These are phyloP conservation scores for Plenodomus lindquistii DNA, from an alignment of 2,329 filamentous ascomycete species.

Conservation along the genomic window DNA sequence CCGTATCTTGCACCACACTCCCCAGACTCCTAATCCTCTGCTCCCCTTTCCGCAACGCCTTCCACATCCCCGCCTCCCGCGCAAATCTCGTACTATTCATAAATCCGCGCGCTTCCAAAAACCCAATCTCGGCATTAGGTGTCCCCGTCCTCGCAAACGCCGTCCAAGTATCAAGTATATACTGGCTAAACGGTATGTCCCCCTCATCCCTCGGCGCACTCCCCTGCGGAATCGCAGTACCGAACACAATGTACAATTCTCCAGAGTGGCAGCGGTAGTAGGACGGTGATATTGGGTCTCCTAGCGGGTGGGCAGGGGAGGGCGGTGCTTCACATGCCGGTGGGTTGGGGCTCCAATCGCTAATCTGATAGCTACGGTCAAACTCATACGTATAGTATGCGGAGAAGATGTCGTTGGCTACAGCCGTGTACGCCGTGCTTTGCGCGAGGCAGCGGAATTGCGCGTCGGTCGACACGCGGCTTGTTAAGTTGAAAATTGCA, in stretches of 20 bases:
- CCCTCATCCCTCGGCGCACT: slow-evolving; percentile 29
- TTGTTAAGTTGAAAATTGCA: slow-evolving; percentile 38
- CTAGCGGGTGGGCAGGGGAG: slow-evolving; percentile 25
- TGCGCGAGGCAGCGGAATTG: slow-evolving; percentile 38
- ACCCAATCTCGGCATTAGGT: slow-evolving; percentile 26
- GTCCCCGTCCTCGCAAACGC: slow-evolving; percentile 36
- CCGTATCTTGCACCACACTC: slow-evolving; percentile 13
- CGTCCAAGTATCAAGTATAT: slow-evolving; percentile 37
- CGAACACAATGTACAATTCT: slow-evolving; percentile 38
- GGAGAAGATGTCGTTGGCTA: slow-evolving; percentile 28
- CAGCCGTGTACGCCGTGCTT: slow-evolving; percentile 29
- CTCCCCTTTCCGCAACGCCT: slow-evolving; percentile 10
- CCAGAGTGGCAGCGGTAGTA: slow-evolving; percentile 31
- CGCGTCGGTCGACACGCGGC: slow-evolving; percentile 35
- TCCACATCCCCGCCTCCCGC: slow-evolving; percentile 16
- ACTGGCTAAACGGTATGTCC: slow-evolving; percentile 39
- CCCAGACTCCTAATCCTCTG: slow-evolving; percentile 32
- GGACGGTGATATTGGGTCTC: slow-evolving; percentile 23
- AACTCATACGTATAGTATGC: slow-evolving; percentile 37
- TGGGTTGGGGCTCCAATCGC: slow-evolving; percentile 32
- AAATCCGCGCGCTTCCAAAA: slow-evolving; percentile 33
- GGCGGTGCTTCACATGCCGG: slow-evolving; percentile 42
- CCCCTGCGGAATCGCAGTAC: slow-evolving; percentile 41
- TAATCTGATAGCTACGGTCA: slow-evolving; percentile 35
- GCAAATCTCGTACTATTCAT: slow-evolving; percentile 23